phyloP scores from a whole-genome alignment of 306 rosid species.

The Medicago arabica region DNA sequence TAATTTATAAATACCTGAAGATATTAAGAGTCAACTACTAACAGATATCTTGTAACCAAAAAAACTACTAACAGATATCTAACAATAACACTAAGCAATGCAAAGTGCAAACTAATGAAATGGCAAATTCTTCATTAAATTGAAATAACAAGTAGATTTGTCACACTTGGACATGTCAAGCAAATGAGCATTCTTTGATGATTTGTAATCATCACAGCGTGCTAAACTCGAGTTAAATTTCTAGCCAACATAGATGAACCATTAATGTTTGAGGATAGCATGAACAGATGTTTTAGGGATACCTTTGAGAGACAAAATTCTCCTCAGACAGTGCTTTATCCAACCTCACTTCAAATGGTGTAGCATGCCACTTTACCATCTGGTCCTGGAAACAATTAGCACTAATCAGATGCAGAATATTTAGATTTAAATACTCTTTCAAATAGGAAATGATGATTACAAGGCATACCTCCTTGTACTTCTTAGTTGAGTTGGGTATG shows the following conservation, averaged over 20 bases:
- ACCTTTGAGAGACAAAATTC: conserved; percentile 65
- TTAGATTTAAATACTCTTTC: conserved; percentile 4
- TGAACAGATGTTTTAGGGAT: conserved; percentile 13
- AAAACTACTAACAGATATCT: background rate
- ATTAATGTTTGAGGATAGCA: background rate
- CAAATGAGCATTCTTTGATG: conserved; percentile 1
- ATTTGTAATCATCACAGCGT: background rate
- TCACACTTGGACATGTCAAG: conserved; percentile 6
- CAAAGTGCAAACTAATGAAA: background rate
- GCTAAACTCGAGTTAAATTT: conserved; percentile 15
- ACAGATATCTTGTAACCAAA: background rate
- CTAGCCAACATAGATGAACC: conserved; percentile 12
- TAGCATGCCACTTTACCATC: conserved; percentile 96
- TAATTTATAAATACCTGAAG: background rate
- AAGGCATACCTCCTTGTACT: conserved; percentile 82
- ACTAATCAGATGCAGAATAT: conserved; percentile 27
- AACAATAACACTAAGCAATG: background rate
- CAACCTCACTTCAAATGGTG: conserved; percentile 88
- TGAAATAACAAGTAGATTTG: background rate
- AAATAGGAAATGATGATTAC: conserved; percentile 4
- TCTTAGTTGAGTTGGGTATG: conserved; percentile 88
- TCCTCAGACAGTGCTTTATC: conserved; percentile 89
- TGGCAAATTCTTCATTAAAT: background rate
- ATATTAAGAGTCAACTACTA: background rate
- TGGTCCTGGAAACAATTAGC: conserved; percentile 69